These are phyloP conservation scores for Saccharomycopsis olivae DNA, from an alignment of 805 yeast species.

Conservation along the genomic window DNA sequence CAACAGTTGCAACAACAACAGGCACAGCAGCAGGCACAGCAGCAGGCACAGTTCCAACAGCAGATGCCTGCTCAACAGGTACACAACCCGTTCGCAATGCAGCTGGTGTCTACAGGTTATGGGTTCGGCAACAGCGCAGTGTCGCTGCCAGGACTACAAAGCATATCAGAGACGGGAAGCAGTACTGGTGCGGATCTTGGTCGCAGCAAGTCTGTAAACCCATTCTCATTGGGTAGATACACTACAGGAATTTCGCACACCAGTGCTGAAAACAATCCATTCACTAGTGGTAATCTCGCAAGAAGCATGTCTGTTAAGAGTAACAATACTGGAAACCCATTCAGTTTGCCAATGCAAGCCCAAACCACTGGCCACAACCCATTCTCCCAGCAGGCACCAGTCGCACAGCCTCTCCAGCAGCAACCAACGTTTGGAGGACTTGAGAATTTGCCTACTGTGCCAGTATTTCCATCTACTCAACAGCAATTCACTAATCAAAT, in stretches of 20 bases:
- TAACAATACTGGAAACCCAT: conserved; percentile 31
- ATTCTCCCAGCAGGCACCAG: conserved; percentile 32
- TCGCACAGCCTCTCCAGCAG: conserved; percentile 24
- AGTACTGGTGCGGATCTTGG: conserved; percentile 2
- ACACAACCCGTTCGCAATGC: conserved; percentile 19
- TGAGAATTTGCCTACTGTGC: conserved; percentile 51
- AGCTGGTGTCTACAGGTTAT: conserved; percentile 38
- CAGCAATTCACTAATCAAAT: conserved; percentile 21
- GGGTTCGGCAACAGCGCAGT: conserved; percentile 57
- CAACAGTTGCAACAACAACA: conserved; percentile 19
- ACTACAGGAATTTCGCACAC: conserved; percentile 16
- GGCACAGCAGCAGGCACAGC: conserved; percentile 17
- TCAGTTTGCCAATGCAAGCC: conserved; percentile 28
- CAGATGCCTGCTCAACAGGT: conserved; percentile 18
- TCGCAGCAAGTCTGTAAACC: conserved; percentile 25
- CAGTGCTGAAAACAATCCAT: conserved; percentile 23
- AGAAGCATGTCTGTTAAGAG: conserved; percentile 16
- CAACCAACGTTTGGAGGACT: conserved; percentile 69
- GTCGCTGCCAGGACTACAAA: too few relatives aligned
- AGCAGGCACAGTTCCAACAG: conserved; percentile 10
- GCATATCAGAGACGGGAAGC: too few relatives aligned
- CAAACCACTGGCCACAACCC: conserved; percentile 52
- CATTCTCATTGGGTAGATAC: conserved; percentile 26
- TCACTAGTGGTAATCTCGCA: conserved; percentile 18
- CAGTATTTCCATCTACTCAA: conserved; percentile 62